Base-by-base conservation (phyloP, 1,284 basidiomycete genomes). In the Papiliotrema fonsecae region DNA sequence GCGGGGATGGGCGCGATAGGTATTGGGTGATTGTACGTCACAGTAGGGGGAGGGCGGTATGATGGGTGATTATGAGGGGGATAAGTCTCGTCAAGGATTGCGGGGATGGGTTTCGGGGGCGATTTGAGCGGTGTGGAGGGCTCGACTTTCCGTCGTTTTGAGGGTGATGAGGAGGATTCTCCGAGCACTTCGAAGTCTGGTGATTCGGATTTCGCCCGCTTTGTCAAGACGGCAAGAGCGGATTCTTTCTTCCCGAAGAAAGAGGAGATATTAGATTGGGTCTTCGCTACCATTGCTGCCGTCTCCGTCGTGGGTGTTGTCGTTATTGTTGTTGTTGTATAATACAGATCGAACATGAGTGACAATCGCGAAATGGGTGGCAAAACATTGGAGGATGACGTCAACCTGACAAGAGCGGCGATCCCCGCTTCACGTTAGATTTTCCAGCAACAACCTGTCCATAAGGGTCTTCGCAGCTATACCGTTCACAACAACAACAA, bases 21-120 rank as follows among this genome's bases (percentile, higher is more conserved):
- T 39, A 64, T 44, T 27, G 63, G 59, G 50, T 65, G 61, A 41
- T 64, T 58, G 51, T 31, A 58, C 37, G 56, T 36, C 4, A 51
- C 47, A n/a, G 38, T 42, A 10, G 60, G 63, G 9, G 60, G 62
- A 11, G 42, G 50, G 21, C 50, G 57, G 39, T 63, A 63, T 6
- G 58, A 55, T 4, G 58, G 58, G 36, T 63, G 58, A 41, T 52
- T 38, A 0, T 44, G 22, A 11, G 61, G 57, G 14, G 58, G 58
- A 42, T 60, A 58, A 31, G 24, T 30, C 6, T 35, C 34, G 34
- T 35, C 34, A 24, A 18, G 40, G 4, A 42, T 28, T 9, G 40
- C 6, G 14, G 40, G 22, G 4, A 9, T 19, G 6, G 22, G 22
- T 30, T 28, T 42, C 11, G 10, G 11, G 21, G 30, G 9, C 35